These are phyloP conservation scores for Madurella fahalii DNA, from an alignment of 2,329 filamentous ascomycete species.

Conservation along the genomic window DNA sequence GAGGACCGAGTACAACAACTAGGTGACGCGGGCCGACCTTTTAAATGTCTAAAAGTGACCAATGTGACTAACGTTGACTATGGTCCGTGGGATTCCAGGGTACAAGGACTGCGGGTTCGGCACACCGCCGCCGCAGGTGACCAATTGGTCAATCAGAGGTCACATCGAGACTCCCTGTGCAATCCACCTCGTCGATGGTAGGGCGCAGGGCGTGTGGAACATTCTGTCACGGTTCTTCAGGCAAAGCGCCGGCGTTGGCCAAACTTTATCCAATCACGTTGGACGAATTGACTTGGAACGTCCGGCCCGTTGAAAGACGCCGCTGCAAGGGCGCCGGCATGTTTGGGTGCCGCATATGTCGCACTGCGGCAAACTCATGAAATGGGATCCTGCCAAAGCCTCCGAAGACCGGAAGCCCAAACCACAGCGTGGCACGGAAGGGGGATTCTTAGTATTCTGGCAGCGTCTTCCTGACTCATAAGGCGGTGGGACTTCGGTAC, in stretches of 20 bases:
- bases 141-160: constrained; percentile 13
- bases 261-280: background rate
- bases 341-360: background rate
- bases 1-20: background rate
- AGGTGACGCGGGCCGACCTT: constrained; percentile 10
- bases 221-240: background rate
- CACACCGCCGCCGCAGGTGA: background rate
- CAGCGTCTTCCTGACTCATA: constrained; percentile 17
- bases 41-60: background rate
- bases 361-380: background rate
- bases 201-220: constrained; percentile 5
- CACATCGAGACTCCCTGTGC: background rate
- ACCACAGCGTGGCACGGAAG: background rate
- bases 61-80: background rate
- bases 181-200: constrained; percentile 8
- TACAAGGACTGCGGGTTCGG: background rate
- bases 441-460: background rate
- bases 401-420: constrained; percentile 17
- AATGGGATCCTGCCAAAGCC: background rate
- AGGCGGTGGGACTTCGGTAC: constrained; percentile 6
- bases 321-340: constrained; percentile 4
- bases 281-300: background rate
- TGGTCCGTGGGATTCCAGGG: background rate
- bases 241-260: too few species aligned
- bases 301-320: too few species aligned